Base-by-base conservation (phyloP, 805 yeast species). In the Wickerhamiella qilinensis region DNA sequence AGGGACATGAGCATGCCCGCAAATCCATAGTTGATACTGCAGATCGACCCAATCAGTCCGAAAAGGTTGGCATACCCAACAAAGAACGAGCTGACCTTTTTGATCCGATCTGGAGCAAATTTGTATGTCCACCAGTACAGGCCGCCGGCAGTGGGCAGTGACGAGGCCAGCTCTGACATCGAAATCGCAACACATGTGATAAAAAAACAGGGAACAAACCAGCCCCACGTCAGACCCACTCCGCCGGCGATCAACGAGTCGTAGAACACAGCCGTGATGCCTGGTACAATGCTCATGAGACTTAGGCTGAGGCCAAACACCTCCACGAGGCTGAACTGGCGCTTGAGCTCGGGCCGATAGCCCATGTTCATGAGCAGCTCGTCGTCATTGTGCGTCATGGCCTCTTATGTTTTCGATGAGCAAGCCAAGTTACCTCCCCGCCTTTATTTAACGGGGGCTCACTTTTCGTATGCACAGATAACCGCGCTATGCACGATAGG, bases 1-100 rank as follows among this genome's bases (percentile, higher is more conserved):
- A 77, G 56, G 8, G 83, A 80, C 83, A 78, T 77, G 52, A 78
- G 75, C 16, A 76, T 68, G 50, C 75, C 77, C 3, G 83, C 79
- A 40, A 77, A 71, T 40, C 81, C 82, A 51, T 77, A 77, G 39
- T 62, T 59, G 42, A 77, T 72, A 15, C 79, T 71, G 45, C 79
- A 75, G 22, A 73, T 57, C 24, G 77, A 81, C 21, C 75, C 70
- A 37, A 72, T 63, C 40, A 77, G 58, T 2, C 82, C 82, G 45
- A 77, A 52, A 2, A 81, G 62, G 53, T 77, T 77, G 8, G 77
- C 64, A 48, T 73, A 67, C 9, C 84, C 85, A 44, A 76, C 73
- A 24, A 76, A 51, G 47, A 67, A 76, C 30, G 77, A 70, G 19
- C 75, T 54, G 0, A 75, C 72, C 17, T 67, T 67, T 49, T 71